Conservation (phyloP, 257 asterid species). For the Rauvolfia tetraphylla region DNA sequence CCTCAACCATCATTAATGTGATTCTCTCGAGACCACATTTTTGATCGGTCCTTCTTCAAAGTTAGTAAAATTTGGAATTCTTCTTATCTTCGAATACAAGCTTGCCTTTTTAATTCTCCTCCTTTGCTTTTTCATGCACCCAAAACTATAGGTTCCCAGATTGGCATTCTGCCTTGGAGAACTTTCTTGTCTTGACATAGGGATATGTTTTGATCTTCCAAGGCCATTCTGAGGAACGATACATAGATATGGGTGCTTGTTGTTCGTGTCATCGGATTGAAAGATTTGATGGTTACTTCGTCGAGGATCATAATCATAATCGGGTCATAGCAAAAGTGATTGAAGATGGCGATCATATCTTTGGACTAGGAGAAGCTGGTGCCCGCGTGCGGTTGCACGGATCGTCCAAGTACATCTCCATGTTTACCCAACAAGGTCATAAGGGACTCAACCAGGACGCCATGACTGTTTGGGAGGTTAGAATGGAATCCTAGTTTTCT, state of each 20-base stretch:
- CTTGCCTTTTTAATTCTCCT: background rate
- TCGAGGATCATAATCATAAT: constrained; percentile 23
- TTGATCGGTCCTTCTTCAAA: background rate
- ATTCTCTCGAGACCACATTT: background rate
- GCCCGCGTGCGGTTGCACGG: constrained; percentile 70
- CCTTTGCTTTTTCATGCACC: constrained; percentile 14
- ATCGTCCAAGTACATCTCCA: constrained; percentile 56
- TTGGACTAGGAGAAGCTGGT: constrained; percentile 57
- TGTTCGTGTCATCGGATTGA: constrained; percentile 68
- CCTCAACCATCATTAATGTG: background rate
- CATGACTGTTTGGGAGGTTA: constrained; percentile 98
- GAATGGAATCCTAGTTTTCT: background rate
- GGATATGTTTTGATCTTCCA: constrained; percentile 7
- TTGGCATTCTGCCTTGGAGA: background rate
- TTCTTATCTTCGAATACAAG: background rate
- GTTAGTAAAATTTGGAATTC: background rate
- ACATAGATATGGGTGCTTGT: constrained; percentile 66
- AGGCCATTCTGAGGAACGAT: constrained; percentile 18
- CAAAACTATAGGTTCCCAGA: background rate
- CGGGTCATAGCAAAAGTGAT: constrained; percentile 26
- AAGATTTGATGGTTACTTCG: constrained; percentile 27
- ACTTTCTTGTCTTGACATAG: background rate
- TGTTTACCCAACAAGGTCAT: constrained; percentile 67
- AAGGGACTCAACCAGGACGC: constrained; percentile 82
- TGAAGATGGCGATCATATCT: constrained; percentile 37